Conservation (phyloP, 164 flowering plant genomes). For the Warburgia ugandensis region DNA sequence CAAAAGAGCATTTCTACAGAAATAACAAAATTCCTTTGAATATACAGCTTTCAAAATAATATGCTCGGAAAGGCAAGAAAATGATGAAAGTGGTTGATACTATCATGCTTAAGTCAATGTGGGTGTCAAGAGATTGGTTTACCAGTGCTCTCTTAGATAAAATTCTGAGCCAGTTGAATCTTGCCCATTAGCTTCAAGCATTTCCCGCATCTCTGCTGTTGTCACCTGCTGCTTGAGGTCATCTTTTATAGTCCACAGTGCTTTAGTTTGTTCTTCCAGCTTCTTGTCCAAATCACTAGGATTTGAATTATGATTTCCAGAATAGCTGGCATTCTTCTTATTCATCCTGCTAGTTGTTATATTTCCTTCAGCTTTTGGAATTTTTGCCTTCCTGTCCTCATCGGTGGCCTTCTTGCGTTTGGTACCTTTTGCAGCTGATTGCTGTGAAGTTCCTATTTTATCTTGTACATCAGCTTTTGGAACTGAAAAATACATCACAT, state of each 20-base stretch:
- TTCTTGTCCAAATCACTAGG: slow-evolving; percentile 31
- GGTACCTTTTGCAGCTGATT: slow-evolving; percentile 32
- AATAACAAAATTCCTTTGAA: neutral
- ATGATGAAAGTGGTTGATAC: too few species aligned
- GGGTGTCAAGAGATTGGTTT: slow-evolving; percentile 13
- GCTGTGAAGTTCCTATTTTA: slow-evolving; percentile 16
- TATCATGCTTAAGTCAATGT: too few species aligned
- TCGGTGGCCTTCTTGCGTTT: slow-evolving; percentile 50
- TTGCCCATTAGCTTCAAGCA: slow-evolving; percentile 85
- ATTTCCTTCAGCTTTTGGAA: slow-evolving; percentile 43
- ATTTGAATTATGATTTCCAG: slow-evolving; percentile 14
- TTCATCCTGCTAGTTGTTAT: slow-evolving; percentile 14
- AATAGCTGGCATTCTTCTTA: slow-evolving; percentile 10
- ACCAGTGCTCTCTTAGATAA: slow-evolving; percentile 90
- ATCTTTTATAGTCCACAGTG: slow-evolving; percentile 80
- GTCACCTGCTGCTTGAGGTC: slow-evolving; percentile 78
- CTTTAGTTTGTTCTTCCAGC: slow-evolving; percentile 63
- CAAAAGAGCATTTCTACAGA: neutral
- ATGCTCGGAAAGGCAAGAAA: neutral
- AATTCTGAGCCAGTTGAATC: slow-evolving; percentile 80
- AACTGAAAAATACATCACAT: slow-evolving; percentile 11
- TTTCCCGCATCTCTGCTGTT: slow-evolving; percentile 63
- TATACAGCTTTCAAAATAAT: too few species aligned
- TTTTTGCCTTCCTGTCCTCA: slow-evolving; percentile 42
- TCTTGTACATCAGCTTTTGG: slow-evolving; percentile 18